Base-by-base conservation (phyloP, 2,329 filamentous ascomycete species). In the Fusarium sulawesiense region DNA sequence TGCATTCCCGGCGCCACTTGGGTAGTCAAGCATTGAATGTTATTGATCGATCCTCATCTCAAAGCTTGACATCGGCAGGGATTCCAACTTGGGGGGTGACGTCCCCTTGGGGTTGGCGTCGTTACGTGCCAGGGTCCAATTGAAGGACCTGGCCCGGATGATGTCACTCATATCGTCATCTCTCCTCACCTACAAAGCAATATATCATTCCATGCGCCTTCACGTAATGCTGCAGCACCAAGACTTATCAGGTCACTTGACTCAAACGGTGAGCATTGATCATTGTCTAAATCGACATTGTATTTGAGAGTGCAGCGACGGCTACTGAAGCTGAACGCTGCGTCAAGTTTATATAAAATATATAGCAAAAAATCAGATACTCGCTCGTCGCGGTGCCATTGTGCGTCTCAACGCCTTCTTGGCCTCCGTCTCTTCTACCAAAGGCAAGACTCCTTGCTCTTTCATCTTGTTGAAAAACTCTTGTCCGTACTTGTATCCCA, bases 401-500 rank as follows among this genome's bases (percentile, higher is more conserved):
- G 92, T 95, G 74, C 92, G 86, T 73, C 92, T 85, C 75, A 95
- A 80, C 29, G 90, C 91, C 80, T 90, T 91, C 84, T 93, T 93
- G 70, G 92, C 91, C 76, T 92, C 92, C 21, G 89, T 91, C 82
- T 92, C 91, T 75, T 92, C 90, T 51, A 88, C 85, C 47, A 92
- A 75, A 25, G 88, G 88, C 72, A 99, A 81, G 41, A 91, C 86
- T 0, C 95, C 95, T 74, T 97, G 87, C 41, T 92, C 92, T 76
- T 90, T 90, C 78, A 98, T 83, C 73, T 90, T 87, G 56, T 89
- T 88, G 70, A 99, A 80, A 78, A 91, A 98, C 56, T 93, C 89
- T 78, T 92, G 91, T 7, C 94, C 96, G 76, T 91, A 99, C 57
- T 88, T 86, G 80, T 97, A 97, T 2, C 96, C 97, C 13, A 98